Evolutionary conservation across 768 basidiomycete species (phyloP).

Genomic region (Calocybe indica): DNA sequence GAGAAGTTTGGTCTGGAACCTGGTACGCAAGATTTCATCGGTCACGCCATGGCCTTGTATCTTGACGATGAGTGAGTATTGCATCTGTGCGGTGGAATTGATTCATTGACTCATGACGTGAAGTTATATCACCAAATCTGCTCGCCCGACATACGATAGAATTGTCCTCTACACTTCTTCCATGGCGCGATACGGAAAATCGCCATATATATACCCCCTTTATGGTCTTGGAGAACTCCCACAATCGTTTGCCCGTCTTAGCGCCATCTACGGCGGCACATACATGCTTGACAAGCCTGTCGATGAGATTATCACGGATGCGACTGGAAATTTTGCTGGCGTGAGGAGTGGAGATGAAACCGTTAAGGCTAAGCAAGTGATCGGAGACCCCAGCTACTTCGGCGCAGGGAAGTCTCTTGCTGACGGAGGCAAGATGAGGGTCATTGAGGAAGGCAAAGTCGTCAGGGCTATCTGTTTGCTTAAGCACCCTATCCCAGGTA

Average conservation of each 20-base stretch:
- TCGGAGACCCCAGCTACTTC: slow-evolving; percentile 98
- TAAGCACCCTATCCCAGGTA: slow-evolving; percentile 97
- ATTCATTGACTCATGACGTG: slow-evolving; percentile 3
- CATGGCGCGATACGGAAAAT: slow-evolving; percentile 99
- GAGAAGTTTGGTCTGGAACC: slow-evolving; percentile 96
- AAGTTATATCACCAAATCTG: slow-evolving; percentile 91
- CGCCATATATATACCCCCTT: slow-evolving; percentile 98
- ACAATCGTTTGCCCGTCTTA: slow-evolving; percentile 96
- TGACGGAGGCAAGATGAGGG: slow-evolving; percentile 76
- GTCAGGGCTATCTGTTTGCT: slow-evolving; percentile 96
- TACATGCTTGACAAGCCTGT: slow-evolving; percentile 99
- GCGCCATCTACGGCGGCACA: slow-evolving; percentile 97
- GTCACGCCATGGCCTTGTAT: slow-evolving; percentile 98
- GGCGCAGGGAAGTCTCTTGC: slow-evolving; percentile 53
- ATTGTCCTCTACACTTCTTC: slow-evolving; percentile 97
- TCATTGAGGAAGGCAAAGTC: slow-evolving; percentile 90
- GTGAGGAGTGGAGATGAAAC: slow-evolving; percentile 87
- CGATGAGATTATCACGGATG: slow-evolving; percentile 83
- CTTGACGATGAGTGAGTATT: slow-evolving; percentile 88
- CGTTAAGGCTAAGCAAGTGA: slow-evolving; percentile 95
- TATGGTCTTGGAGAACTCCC: slow-evolving; percentile 99
- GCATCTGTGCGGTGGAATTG: neutral
- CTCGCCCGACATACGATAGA: slow-evolving; percentile 86
- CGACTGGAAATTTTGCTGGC: slow-evolving; percentile 85
- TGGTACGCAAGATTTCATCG: slow-evolving; percentile 98